A percentile compares a stretch with the other conserved stretches of the same genome.
Conservation (phyloP, 177 flowering plant species). For the Vitis hybrid region DNA sequence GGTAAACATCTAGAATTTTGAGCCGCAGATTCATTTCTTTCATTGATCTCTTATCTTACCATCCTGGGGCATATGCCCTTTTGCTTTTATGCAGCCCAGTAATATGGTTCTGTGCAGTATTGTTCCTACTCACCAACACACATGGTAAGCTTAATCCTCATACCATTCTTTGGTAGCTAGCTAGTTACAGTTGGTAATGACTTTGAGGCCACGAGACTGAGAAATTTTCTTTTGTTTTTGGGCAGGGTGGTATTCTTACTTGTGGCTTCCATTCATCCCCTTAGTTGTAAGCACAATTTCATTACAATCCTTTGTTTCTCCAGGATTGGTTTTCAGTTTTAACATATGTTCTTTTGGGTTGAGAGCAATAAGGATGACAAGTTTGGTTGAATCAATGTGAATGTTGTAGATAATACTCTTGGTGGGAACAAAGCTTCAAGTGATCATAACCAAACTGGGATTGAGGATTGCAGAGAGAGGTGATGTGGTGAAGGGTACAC, state of each 20-base stretch:
- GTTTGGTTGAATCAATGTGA: no score
- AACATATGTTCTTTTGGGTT: not conserved
- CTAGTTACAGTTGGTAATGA: not conserved
- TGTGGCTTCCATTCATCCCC: constrained; percentile 56
- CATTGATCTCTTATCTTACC: not conserved
- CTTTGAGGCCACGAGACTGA: not conserved
- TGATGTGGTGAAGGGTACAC: constrained; percentile 63
- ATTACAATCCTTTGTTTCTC: not conserved
- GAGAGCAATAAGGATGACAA: not conserved
- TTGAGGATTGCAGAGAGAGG: constrained; percentile 58
- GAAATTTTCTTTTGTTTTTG: not conserved
- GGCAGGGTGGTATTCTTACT: constrained; percentile 43
- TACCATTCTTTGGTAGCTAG: no score
- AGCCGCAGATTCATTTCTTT: no score
- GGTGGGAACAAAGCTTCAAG: constrained; percentile 66
- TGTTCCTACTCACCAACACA: constrained; percentile 54
- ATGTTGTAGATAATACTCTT: constrained; percentile 47
- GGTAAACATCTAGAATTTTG: constrained; percentile 14
- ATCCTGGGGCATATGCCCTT: no score
- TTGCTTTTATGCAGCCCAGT: constrained; percentile 41
- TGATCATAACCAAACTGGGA: constrained; percentile 63
- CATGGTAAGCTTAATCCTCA: constrained; percentile 38
- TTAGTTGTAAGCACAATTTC: constrained; percentile 37
- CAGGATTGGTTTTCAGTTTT: no score
- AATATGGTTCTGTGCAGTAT: constrained; percentile 58